Percentiles rank a stretch among this genome's conserved stretches.
Conservation (phyloP, 148 eudicot genomes). For the Spergularia bocconei region DNA sequence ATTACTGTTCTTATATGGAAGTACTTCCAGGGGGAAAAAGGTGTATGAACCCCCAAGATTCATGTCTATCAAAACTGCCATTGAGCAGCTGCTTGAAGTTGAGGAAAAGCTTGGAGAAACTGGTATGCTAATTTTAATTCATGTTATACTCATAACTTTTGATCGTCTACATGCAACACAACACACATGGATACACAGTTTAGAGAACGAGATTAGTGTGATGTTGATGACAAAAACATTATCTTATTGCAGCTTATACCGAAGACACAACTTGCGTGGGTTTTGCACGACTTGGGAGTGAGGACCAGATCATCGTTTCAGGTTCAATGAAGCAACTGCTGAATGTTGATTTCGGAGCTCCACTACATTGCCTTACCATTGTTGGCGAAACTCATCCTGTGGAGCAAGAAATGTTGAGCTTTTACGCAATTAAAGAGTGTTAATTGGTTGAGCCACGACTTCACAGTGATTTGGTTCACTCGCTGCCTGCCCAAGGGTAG, state of each 20-base stretch:
- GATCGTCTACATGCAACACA: background rate
- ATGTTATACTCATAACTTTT: background rate
- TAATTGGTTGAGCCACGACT: background rate
- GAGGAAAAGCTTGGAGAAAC: constrained; percentile 59
- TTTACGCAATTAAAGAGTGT: constrained; percentile 33
- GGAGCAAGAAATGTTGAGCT: constrained; percentile 81
- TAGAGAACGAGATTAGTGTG: background rate
- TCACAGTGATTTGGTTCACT: too few relatives aligned
- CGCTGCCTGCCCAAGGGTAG: too few relatives aligned
- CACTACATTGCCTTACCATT: constrained; percentile 76
- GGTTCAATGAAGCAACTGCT: constrained; percentile 77
- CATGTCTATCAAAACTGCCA: constrained; percentile 75
- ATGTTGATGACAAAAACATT: background rate
- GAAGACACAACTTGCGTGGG: constrained; percentile 76
- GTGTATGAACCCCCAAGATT: constrained; percentile 87
- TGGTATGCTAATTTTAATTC: constrained; percentile 37
- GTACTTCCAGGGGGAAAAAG: constrained; percentile 69
- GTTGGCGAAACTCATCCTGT: constrained; percentile 77
- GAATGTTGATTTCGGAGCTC: constrained; percentile 65
- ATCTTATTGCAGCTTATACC: constrained; percentile 49
- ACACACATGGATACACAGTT: background rate
- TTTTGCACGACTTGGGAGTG: constrained; percentile 81
- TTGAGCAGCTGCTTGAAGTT: constrained; percentile 94
- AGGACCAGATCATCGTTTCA: constrained; percentile 62
- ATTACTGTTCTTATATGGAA: background rate